phyloP scores from a whole-genome alignment of 768 basidiomycete genomes.

The Chiua virens region DNA sequence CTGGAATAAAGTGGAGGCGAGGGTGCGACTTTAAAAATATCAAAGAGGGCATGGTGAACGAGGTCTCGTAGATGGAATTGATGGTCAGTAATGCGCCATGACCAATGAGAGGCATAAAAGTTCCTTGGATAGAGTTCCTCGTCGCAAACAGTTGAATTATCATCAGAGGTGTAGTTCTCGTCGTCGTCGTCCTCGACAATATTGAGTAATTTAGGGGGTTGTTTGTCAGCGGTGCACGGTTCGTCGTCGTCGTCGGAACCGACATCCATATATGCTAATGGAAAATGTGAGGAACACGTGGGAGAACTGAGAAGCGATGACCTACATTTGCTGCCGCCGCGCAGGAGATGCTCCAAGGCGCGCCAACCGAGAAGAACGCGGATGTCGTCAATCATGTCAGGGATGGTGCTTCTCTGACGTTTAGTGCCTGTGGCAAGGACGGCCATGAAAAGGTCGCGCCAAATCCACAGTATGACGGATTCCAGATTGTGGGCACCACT shows the following conservation, averaged over 20 bases:
- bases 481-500: constrained; percentile 48
- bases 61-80: constrained; percentile 41
- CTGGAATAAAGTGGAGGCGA: constrained; percentile 45
- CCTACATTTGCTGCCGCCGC: constrained; percentile 51
- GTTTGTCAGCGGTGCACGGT: not conserved
- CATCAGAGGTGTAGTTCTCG: constrained; percentile 27
- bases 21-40: constrained; percentile 52
- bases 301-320: not conserved
- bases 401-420: constrained; percentile 34
- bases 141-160: constrained; percentile 19
- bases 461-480: constrained; percentile 57
- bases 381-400: constrained; percentile 61
- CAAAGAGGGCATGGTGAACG: constrained; percentile 45
- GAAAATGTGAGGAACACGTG: constrained; percentile 3
- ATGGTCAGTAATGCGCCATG: constrained; percentile 39
- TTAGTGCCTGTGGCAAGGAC: constrained; percentile 43
- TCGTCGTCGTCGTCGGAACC: constrained; percentile 31
- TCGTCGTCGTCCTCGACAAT: constrained; percentile 35
- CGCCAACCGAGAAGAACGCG: constrained; percentile 50
- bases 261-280: constrained; percentile 1
- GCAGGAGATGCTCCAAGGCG: constrained; percentile 50
- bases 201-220: not conserved
- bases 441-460: constrained; percentile 66
- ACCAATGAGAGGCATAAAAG: constrained; percentile 55
- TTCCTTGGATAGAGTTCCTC: constrained; percentile 28